Conservation (phyloP, 495 filamentous ascomycete genomes). For the Hyphodiscus hymeniophilus region DNA sequence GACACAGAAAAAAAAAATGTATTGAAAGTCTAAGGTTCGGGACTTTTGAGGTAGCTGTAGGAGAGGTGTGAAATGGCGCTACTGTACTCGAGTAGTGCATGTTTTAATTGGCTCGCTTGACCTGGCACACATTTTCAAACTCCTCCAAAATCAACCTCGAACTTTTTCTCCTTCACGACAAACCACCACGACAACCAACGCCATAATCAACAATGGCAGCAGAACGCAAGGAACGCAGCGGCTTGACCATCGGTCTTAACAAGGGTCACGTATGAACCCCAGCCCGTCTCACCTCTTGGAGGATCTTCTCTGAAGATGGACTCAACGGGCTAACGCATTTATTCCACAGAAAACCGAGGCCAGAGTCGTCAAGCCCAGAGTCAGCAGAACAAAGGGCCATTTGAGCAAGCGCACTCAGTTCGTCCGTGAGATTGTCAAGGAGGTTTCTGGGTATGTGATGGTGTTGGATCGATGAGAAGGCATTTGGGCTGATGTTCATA, state of each 20-base stretch:
- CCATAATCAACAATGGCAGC: constrained; percentile 40
- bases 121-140: too few relatives aligned
- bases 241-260: constrained; percentile 78
- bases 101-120: too few relatives aligned
- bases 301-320: constrained; percentile 43
- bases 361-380: constrained; percentile 73
- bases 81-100: too few relatives aligned
- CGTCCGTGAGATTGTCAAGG: constrained; percentile 89
- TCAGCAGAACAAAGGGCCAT: constrained; percentile 85
- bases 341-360: constrained; percentile 75
- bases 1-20: too few relatives aligned
- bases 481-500: constrained; percentile 27
- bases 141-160: constrained; percentile 5
- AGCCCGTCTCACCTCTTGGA: constrained; percentile 38
- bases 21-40: too few relatives aligned
- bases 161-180: constrained; percentile 14
- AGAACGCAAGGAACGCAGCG: constrained; percentile 53
- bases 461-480: not conserved
- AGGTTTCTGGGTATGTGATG: constrained; percentile 70
- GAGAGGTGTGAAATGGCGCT: too few relatives aligned
- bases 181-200: constrained; percentile 19
- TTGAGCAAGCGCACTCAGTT: constrained; percentile 89
- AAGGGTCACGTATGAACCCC: constrained; percentile 71
- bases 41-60: too few relatives aligned
- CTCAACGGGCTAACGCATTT: constrained; percentile 33